phyloP scores from a whole-genome alignment of 108 stramenopile genomes.

The Skeletonema menzelii region DNA sequence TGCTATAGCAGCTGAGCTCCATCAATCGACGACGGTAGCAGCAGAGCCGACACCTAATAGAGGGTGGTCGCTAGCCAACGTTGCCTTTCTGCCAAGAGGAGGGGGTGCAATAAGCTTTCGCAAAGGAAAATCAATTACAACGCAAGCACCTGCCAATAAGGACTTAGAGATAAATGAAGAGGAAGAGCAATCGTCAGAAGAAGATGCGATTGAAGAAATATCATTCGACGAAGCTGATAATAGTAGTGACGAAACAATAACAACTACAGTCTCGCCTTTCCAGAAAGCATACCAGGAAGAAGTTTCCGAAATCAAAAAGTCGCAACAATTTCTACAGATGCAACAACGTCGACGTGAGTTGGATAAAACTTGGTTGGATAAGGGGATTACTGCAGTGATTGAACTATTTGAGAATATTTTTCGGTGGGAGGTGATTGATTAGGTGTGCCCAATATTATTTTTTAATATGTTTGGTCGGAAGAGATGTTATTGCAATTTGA shows the following conservation, averaged over 20 bases:
- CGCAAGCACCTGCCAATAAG: not conserved
- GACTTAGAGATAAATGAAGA: too few species aligned
- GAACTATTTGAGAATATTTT: conserved; percentile 47
- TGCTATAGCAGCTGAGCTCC: not conserved
- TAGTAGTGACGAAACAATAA: not conserved
- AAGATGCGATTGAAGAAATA: not conserved
- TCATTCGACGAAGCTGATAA: not conserved
- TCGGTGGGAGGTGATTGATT: conserved; percentile 47
- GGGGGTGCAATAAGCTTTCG: not conserved
- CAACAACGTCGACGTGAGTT: conserved; percentile 36
- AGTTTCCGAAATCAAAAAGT: conserved; percentile 28
- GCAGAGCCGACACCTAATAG: not conserved
- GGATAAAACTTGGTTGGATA: conserved; percentile 48
- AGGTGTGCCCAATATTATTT: not conserved
- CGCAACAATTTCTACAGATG: conserved; percentile 30
- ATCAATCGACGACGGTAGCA: not conserved
- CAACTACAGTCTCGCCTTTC: not conserved
- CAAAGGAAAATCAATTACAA: not conserved
- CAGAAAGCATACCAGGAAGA: conserved; percentile 11
- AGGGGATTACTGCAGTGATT: conserved; percentile 35
- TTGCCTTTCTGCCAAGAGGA: not conserved
- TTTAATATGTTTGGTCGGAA: too few species aligned
- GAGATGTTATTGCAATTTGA: too few species aligned
- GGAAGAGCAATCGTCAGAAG: not conserved
- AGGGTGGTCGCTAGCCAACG: not conserved